A percentile compares a stretch with the other conserved stretches of the same genome.
Conservation (phyloP, 179 eudicot species). For the Beta lomatogona region DNA sequence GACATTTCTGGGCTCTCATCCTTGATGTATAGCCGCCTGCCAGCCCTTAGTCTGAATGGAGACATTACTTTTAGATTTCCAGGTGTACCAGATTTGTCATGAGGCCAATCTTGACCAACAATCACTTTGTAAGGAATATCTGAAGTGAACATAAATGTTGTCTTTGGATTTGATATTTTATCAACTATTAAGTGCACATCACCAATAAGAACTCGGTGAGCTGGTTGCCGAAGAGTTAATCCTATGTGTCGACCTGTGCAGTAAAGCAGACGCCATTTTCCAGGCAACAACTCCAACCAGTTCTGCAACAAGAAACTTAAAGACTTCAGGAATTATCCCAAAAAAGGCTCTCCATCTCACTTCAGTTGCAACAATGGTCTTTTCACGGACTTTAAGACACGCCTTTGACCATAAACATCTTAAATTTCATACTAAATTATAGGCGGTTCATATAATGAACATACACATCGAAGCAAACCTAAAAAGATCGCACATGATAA, state of each 20-base stretch:
- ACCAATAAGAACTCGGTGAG: conserved; percentile 65
- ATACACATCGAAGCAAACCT: too few relatives aligned
- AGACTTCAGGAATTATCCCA: background rate
- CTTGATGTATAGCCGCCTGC: conserved; percentile 63
- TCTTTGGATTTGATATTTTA: conserved; percentile 36
- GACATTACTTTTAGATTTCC: conserved; percentile 54
- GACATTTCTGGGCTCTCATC: conserved; percentile 41
- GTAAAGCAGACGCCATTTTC: conserved; percentile 91
- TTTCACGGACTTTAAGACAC: too few relatives aligned
- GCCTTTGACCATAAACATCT: background rate
- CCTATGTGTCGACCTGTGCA: conserved; percentile 90
- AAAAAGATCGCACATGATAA: too few relatives aligned
- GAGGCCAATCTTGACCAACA: conserved; percentile 67
- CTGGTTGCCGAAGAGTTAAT: conserved; percentile 75
- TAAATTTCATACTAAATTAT: too few relatives aligned
- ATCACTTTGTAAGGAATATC: conserved; percentile 55
- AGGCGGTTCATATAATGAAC: too few relatives aligned
- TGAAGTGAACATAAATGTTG: conserved; percentile 52
- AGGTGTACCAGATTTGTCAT: conserved; percentile 59
- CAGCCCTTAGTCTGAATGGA: conserved; percentile 56
- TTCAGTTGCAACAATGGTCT: background rate
- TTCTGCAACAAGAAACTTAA: conserved; percentile 41
- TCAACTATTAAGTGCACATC: conserved; percentile 52
- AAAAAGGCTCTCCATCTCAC: too few relatives aligned
- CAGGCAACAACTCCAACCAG: conserved; percentile 76